These are phyloP conservation scores for Ogataea henricii DNA, from an alignment of 805 yeast species.

Conservation along the genomic window DNA sequence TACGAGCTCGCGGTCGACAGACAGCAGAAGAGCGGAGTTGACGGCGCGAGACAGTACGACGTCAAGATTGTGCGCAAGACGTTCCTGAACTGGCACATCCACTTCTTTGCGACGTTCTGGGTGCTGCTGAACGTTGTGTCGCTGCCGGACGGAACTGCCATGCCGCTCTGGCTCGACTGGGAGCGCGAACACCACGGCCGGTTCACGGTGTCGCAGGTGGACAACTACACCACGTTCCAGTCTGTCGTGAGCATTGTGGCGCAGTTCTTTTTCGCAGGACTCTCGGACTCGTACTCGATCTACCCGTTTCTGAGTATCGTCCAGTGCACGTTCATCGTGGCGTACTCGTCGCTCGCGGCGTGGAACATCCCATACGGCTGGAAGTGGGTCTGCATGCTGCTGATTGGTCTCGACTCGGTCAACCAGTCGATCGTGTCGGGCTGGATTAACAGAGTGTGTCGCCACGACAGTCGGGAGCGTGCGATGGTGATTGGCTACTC, in stretches of 20 bases:
- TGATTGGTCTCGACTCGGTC: conserved; percentile 38
- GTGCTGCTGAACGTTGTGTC: conserved; percentile 41
- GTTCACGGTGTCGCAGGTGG: conserved; percentile 38
- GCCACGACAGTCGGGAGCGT: conserved; percentile 61
- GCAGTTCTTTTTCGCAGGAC: conserved; percentile 41
- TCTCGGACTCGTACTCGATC: conserved; percentile 40
- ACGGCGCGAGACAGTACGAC: conserved; percentile 32
- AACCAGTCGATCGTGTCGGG: conserved; percentile 45
- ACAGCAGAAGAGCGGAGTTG: conserved; percentile 39
- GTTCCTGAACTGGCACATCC: conserved; percentile 56
- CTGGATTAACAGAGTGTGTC: conserved; percentile 41
- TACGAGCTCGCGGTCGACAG: conserved; percentile 43
- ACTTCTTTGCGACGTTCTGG: conserved; percentile 55
- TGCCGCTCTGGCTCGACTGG: conserved; percentile 41
- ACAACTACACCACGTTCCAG: conserved; percentile 45
- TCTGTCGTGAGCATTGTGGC: conserved; percentile 43
- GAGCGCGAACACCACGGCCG: conserved; percentile 25
- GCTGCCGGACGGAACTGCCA: conserved; percentile 42
- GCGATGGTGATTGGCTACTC: conserved; percentile 55
- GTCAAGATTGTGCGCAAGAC: conserved; percentile 49
- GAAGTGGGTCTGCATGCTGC: conserved; percentile 42
- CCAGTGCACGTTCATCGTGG: conserved; percentile 37
- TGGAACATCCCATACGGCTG: conserved; percentile 44
- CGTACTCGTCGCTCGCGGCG: conserved; percentile 41
- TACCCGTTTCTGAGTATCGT: conserved; percentile 38